Evolutionary conservation across 441 rosid species (phyloP).

Genomic region (Aleurites moluccanus): DNA sequence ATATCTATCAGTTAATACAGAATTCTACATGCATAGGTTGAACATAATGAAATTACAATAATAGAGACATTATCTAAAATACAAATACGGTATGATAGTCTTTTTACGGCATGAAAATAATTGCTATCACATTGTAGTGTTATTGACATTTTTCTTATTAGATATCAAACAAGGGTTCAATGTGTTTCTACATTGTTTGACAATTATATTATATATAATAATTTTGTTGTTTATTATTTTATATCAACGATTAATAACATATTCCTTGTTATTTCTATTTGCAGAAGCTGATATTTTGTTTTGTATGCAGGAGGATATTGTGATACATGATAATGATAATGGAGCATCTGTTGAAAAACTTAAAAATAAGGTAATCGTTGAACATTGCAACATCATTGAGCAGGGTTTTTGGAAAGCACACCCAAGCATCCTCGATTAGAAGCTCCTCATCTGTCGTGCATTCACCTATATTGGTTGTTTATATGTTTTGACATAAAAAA

Average conservation of each 20-base stretch:
- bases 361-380: slow-evolving; percentile 37
- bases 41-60: too few species aligned
- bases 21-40: too few species aligned
- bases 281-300: slow-evolving; percentile 7
- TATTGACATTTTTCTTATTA: neutral
- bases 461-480: neutral
- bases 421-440: slow-evolving; percentile 45
- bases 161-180: neutral
- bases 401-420: slow-evolving; percentile 62
- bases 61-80: too few species aligned
- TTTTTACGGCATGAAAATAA: too few species aligned
- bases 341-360: slow-evolving; percentile 21
- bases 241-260: neutral
- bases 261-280: neutral
- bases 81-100: too few species aligned
- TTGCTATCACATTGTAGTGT: too few species aligned
- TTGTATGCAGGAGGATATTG: slow-evolving; percentile 29
- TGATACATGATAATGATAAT: slow-evolving; percentile 27
- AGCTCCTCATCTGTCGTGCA: neutral
- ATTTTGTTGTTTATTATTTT: neutral
- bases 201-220: neutral
- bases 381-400: slow-evolving; percentile 71
- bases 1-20: too few species aligned
- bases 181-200: neutral
- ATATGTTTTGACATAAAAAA: neutral